A percentile compares a stretch with the other conserved stretches of the same genome.
These are phyloP conservation scores for Austroboletus niveus DNA, from an alignment of 1,284 basidiomycete genomes.

Conservation along the genomic window DNA sequence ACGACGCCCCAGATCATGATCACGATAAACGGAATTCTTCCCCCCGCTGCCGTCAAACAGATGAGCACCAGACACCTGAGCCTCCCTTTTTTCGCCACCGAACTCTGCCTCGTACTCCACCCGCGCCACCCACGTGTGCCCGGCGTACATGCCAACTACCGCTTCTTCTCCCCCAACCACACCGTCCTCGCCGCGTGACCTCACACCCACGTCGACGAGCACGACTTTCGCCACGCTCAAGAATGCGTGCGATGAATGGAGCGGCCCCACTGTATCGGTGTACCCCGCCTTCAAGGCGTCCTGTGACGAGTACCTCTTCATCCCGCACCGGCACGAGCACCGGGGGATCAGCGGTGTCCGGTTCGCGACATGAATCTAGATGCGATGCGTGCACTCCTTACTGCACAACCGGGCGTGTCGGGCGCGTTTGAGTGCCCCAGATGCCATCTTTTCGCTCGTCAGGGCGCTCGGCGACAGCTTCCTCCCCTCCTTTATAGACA, in stretches of 20 bases:
- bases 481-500: slow-evolving; percentile 79
- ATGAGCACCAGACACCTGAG: slow-evolving; percentile 86
- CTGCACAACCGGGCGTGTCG: slow-evolving; percentile 36
- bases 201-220: slow-evolving; percentile 90
- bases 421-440: slow-evolving; percentile 45
- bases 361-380: slow-evolving; percentile 79
- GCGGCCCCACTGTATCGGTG: slow-evolving; percentile 39
- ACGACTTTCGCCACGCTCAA: slow-evolving; percentile 81
- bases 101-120: slow-evolving; percentile 88
- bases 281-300: slow-evolving; percentile 85
- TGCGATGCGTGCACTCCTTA: slow-evolving; percentile 38
- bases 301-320: slow-evolving; percentile 95
- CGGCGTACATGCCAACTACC: slow-evolving; percentile 92
- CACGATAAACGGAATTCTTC: too few species aligned
- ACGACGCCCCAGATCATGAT: too few species aligned
- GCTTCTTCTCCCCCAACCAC: slow-evolving; percentile 63
- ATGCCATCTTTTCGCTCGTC: slow-evolving; percentile 67
- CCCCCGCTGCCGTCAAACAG: slow-evolving; percentile 73
- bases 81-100: slow-evolving; percentile 89
- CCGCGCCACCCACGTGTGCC: slow-evolving; percentile 88
- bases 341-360: slow-evolving; percentile 96
- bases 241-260: slow-evolving; percentile 72
- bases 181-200: slow-evolving; percentile 45
- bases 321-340: slow-evolving; percentile 82
- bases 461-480: slow-evolving; percentile 71